Base-by-base conservation (phyloP, 2,329 filamentous ascomycete species). In the Fusarium sp. region DNA sequence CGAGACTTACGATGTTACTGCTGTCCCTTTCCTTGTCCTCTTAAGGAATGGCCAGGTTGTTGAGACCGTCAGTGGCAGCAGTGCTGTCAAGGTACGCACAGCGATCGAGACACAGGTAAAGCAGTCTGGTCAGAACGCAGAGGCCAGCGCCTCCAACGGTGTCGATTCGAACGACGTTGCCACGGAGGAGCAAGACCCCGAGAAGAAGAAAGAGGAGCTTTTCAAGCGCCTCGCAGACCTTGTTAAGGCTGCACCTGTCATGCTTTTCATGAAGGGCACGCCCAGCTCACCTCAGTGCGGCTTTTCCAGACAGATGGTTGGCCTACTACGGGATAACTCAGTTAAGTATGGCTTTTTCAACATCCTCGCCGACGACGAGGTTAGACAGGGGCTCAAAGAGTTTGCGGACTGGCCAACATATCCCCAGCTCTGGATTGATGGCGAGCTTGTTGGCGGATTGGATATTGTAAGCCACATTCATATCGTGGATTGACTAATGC, bases 321-420 rank as follows among this genome's bases (percentile, higher is more conserved):
- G 84, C 25, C 87, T 99, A 45, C 81, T 99, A 73, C 88, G 96
- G 51, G 95, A 98, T 81, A 90, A 93, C 76, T 91, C 91, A 48
- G 91, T 99, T 63, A 93, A 97, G 78, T 99, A 98, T 78, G 96
- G 96, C 20, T 99, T 99, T 84, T 99, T 99, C 85, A 98, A 99
- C 78, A 99, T 99, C 68, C 81, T 99, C 73, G 96, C 96, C 67
- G 96, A 99, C 77, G 95, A 99, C 75, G 95, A 98, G 79, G 96
- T 99, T 46, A 87, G 96, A 63, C 95, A 98, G 81, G 96, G 96
- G 1, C 82, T 99, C 75, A 99, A 99, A 85, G 93, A 96, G 81
- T 98, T 90, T 78, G 94, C 94, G n/a, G 96, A 98, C 66, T 99
- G 96, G 96, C 96, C 96, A 11, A 99, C 96, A 0, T 99, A 93